Base-by-base conservation (phyloP, 2,329 filamentous ascomycete species). In the Penicillium sumatraense region DNA sequence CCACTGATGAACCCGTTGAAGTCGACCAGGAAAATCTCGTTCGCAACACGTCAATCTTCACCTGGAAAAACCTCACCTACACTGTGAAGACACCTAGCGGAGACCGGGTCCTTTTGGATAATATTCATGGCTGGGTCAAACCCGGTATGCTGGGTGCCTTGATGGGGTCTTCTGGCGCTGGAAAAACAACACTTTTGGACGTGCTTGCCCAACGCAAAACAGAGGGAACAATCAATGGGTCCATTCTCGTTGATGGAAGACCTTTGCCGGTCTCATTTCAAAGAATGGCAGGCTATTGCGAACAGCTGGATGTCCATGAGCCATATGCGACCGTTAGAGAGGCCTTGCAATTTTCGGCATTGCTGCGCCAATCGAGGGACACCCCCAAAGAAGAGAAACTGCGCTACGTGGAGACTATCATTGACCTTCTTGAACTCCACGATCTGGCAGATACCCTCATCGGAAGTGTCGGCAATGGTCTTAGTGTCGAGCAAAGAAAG, bases 101-200 rank as follows among this genome's bases (percentile, higher is more conserved):
- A 3, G 72, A 75, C 49, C 81, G 82, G 10, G 75, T 83, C 62
- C 77, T 90, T 1, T 76, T 90, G 24, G 86, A 89, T 64, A 80
- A 87, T 13, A 83, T 93, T 42, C 86, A 82, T 55, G 90, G 90
- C 0, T 93, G 90, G 68, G 89, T 87, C 2, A 91, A 91, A 66
- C 90, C 90, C 0, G 90, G 90, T 8, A 80, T 88, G 57, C 83
- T 95, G 77, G 84, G 90, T 18, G 90, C 90, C 0, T 78, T 95
- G 1, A 89, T 93, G 80, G 90, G 91, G 23, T 88, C 88, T 1
- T 90, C 85, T 1, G 89, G 89, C 26, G 90, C 90, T 5, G 90
- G 90, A 2, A 95, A 95, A 72, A 77, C 74, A 0, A 93, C 90
- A 0, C 78, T 95, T 0, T 77, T 95, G 5, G 90, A 93, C 69